Base-by-base conservation (phyloP, 371 early-diverging fungal species). In the Catenaria anguillulae region DNA sequence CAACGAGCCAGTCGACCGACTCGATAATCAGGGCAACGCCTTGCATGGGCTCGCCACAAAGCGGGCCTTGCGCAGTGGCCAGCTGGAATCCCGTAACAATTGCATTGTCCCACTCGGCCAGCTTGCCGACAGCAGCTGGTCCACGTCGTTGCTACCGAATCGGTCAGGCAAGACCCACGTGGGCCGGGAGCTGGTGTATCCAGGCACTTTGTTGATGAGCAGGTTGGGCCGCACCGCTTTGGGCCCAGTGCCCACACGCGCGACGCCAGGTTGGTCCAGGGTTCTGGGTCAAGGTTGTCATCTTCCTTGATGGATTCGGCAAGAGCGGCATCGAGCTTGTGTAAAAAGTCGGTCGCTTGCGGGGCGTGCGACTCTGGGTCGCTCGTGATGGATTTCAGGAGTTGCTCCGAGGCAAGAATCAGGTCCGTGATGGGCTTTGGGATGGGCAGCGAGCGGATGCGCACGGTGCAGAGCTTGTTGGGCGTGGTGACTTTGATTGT, bases 81-180 rank as follows among this genome's bases (percentile, higher is more conserved):
- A 95, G 72, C 72, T 97, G 97, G 81, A 97, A 98, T 1, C 92
- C 97, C 23, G 90, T 83, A n/a, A 79, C 75, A 26, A 98, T 77
- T 62, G 80, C 74, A 71, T 86, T 85, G 55, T 88, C 89, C 61
- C 87, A 71, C 64, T 50, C 42, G 60, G 46, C 60, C 4, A 48
- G 19, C 2, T 6, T 21, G 17, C 4, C 43, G 17, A 5, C 17
- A 40, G 10, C 40, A 40, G 40, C 40, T 40, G 40, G 58, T 8
- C 42, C 17, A 29, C 24, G 35, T 58, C 55, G 12, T 55, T 55
- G 55, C 29, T n/a, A 85, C 85, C 46, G 81, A 26, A 54, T 12
- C 40, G 40, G 10, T 40, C 40, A 35, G 58, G 4, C 50, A 34
- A 1, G 54, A 43, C 34, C 73, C 4, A 75, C 43, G 36, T 74